Base-by-base conservation (phyloP, 257 asterid species). In the Agastache rugosa region DNA sequence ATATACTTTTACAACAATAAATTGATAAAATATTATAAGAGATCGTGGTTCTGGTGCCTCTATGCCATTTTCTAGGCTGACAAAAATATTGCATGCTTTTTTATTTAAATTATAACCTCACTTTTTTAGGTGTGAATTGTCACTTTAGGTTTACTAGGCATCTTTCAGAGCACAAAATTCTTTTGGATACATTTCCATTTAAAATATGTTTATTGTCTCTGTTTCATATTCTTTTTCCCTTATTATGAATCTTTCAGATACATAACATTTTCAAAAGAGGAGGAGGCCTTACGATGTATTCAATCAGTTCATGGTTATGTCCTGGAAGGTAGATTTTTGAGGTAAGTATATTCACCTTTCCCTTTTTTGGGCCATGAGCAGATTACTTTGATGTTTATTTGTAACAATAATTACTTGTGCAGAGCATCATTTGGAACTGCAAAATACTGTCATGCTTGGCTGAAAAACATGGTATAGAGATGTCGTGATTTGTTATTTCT, bases 401-500 rank as follows among this genome's bases (percentile, higher is more conserved):
- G 14, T 29, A 67, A 22, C 58, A 47, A 66, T 47, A 58, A 37
- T 78, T 71, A n/a, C 77, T 79, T 81, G 50, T 79, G 87, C 93
- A 94, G 98, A 84, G 98, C 98, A 75, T 94, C 97, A 17, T 94
- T 94, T 82, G 98, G 98, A 83, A 94, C 98, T 79, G 97, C 98
- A 77, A 93, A 93, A 80, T 93, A 93, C 76, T 93, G 97, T 79
- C 97, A 91, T 85, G 93, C 97, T 63, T 94, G 98, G 98, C 87
- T 94, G 88, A 90, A 86, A 83, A 94, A 85, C 85, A 85, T 77
- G 97, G 98, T 94, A 91, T 59, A 35, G 45, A 19, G 76, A 47
- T 62, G 34, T 75, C 44, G 70, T 68, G 53, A 51, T 74, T 71
- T 73, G 16, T 75, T 67, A 42, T 75, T 64, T 50, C 42, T 35